These are phyloP conservation scores for Avena insularis DNA, from an alignment of 176 grass and related monocot species.

Conservation along the genomic window DNA sequence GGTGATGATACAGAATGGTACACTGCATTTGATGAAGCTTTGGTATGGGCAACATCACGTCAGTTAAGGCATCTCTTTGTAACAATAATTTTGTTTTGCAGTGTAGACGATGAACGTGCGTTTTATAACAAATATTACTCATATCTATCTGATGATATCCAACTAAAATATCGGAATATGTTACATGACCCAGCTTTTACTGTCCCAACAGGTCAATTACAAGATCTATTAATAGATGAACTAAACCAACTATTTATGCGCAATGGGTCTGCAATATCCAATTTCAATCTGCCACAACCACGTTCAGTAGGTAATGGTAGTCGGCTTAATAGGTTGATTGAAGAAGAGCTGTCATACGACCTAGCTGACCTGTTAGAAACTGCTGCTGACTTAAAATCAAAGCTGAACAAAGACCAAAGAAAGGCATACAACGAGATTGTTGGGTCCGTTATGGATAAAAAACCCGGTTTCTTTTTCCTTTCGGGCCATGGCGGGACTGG, in stretches of 20 bases:
- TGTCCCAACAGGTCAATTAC: neutral
- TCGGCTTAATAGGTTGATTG: neutral
- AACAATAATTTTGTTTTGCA: neutral
- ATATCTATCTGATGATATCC: neutral
- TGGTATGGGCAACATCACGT: neutral
- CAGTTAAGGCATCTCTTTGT: neutral
- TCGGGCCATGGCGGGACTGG: constrained; percentile 13
- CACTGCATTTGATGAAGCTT: neutral
- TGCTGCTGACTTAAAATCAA: fast-evolving
- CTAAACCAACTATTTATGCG: neutral
- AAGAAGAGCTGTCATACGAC: neutral
- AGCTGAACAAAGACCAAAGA: neutral
- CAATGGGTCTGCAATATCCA: neutral
- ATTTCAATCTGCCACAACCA: neutral
- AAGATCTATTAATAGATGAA: neutral
- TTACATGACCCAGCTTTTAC: neutral
- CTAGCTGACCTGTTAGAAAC: neutral
- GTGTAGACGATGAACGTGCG: neutral
- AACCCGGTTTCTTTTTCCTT: constrained; percentile 13
- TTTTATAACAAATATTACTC: neutral
- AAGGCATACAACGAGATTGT: neutral
- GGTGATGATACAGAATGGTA: neutral
- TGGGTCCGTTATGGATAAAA: neutral
- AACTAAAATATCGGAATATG: neutral
- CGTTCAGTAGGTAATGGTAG: neutral